Percentiles rank a stretch among this genome's conserved stretches.
Evolutionary conservation across 108 stramenopile species (phyloP).

Genomic region (Stephanodiscus triporus): DNA sequence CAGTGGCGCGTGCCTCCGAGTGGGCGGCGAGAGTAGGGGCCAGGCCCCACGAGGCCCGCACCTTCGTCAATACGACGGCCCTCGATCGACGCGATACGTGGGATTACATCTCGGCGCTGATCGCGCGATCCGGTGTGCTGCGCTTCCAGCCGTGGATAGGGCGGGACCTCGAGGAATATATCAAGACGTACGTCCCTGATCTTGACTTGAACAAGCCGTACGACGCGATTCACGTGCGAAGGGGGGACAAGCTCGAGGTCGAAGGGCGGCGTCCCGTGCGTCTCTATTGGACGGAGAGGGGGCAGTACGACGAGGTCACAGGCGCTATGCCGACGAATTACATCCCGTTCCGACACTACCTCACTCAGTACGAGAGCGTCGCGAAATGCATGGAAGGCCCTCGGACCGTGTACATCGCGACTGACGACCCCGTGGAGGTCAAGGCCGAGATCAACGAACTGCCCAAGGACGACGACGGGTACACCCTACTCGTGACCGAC

Average conservation of each 20-base stretch:
- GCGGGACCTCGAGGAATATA: slow-evolving; percentile 33
- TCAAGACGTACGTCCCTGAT: slow-evolving; percentile 6
- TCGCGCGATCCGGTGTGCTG: slow-evolving; percentile 34
- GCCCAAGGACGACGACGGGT: slow-evolving; percentile 61
- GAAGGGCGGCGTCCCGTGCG: slow-evolving; percentile 16
- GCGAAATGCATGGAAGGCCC: slow-evolving; percentile 1
- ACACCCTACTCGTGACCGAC: slow-evolving; percentile 2
- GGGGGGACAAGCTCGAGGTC: slow-evolving; percentile 29
- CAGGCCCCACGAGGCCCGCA: slow-evolving; percentile 20
- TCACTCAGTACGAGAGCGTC: slow-evolving; percentile 16
- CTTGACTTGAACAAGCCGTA: slow-evolving; percentile 29
- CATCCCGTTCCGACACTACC: slow-evolving; percentile 41
- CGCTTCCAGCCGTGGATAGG: slow-evolving; percentile 49
- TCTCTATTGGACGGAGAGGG: slow-evolving; percentile 14
- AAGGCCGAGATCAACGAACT: slow-evolving; percentile 44
- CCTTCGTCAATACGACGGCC: slow-evolving; percentile 12
- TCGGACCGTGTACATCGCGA: slow-evolving; percentile 34
- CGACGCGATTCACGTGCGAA: slow-evolving; percentile 39
- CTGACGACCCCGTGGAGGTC: slow-evolving; percentile 27
- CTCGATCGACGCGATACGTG: slow-evolving; percentile 28
- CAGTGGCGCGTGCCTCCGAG: background rate
- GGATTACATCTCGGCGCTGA: slow-evolving; percentile 41
- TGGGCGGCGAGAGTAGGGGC: slow-evolving; percentile 39
- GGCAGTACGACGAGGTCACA: slow-evolving; percentile 13
- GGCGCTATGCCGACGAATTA: slow-evolving; percentile 25